Conservation (phyloP, 2,329 filamentous ascomycete genomes). For the Microdochium bolleyi region DNA sequence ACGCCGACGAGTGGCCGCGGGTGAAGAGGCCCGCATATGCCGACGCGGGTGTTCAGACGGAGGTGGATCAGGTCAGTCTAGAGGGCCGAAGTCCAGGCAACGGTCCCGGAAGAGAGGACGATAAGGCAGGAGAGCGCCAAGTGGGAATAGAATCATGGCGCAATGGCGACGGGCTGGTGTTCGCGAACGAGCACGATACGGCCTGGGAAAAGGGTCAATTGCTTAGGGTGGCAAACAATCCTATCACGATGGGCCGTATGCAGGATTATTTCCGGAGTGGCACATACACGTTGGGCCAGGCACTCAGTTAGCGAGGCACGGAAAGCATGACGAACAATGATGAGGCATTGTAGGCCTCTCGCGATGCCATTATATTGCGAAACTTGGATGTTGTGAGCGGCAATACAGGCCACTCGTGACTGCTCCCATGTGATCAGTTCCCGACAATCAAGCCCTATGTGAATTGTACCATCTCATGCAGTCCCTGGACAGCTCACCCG, state of each 20-base stretch:
- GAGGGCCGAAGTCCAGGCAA: conserved; percentile 1
- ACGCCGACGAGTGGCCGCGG: background rate
- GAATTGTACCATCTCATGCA: too few relatives aligned
- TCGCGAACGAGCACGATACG: background rate
- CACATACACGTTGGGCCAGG: conserved; percentile 13
- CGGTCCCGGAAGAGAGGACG: background rate
- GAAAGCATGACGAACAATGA: too few relatives aligned
- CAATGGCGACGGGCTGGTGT: too few relatives aligned
- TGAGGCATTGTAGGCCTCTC: too few relatives aligned
- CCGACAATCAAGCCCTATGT: too few relatives aligned
- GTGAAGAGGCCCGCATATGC: conserved; percentile 10
- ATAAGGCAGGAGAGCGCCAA: too few relatives aligned
- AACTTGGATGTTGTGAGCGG: too few relatives aligned
- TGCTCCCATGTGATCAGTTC: too few relatives aligned
- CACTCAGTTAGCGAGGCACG: background rate
- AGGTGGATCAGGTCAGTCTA: conserved; percentile 6
- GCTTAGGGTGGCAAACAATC: conserved; percentile 8
- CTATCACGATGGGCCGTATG: conserved; percentile 21
- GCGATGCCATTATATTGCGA: too few relatives aligned
- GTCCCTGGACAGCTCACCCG: background rate
- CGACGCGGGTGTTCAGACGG: conserved; percentile 18
- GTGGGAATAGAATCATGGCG: too few relatives aligned
- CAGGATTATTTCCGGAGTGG: conserved; percentile 20
- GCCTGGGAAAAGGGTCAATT: conserved; percentile 1
- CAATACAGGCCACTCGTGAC: too few relatives aligned